phyloP scores from a whole-genome alignment of 331 rosid genomes.

The Rhamnella rubrinervis region DNA sequence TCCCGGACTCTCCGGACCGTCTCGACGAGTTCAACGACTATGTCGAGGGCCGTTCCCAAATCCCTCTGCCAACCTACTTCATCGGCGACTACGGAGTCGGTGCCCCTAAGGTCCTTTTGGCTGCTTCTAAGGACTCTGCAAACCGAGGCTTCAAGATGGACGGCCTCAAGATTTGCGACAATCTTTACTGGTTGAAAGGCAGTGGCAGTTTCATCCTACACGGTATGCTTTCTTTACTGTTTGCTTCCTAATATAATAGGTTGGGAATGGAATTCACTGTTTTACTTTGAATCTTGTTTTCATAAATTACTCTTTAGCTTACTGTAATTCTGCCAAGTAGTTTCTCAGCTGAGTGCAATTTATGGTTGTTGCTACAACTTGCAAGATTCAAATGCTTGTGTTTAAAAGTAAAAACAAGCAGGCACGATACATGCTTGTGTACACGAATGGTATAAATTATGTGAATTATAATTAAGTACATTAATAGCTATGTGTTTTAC shows the following conservation, averaged over 20 bases:
- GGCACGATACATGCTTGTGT: too few relatives aligned
- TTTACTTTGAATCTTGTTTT: not conserved
- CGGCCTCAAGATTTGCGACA: conserved; percentile 70
- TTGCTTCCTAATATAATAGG: not conserved
- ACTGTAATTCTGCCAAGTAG: not conserved
- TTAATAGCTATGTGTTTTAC: too few relatives aligned
- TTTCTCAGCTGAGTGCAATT: not conserved
- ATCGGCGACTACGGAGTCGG: conserved; percentile 90
- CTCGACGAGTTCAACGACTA: conserved; percentile 56
- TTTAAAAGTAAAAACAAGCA: too few relatives aligned
- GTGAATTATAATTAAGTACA: too few relatives aligned
- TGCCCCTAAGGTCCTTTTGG: conserved; percentile 55
- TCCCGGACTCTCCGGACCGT: conserved; percentile 73
- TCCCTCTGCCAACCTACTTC: conserved; percentile 90
- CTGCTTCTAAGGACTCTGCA: conserved; percentile 53
- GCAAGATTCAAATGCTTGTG: too few relatives aligned
- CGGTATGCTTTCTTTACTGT: conserved; percentile 38
- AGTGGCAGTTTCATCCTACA: conserved; percentile 77
- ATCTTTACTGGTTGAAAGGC: conserved; percentile 93
- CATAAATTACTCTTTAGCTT: not conserved
- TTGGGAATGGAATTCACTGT: not conserved
- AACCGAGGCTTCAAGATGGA: conserved; percentile 90
- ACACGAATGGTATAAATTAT: too few relatives aligned
- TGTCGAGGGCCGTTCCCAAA: conserved; percentile 57
- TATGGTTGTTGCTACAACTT: not conserved